Base-by-base conservation (phyloP, 1,284 basidiomycete genomes). In the Tranzscheliella williamsii region DNA sequence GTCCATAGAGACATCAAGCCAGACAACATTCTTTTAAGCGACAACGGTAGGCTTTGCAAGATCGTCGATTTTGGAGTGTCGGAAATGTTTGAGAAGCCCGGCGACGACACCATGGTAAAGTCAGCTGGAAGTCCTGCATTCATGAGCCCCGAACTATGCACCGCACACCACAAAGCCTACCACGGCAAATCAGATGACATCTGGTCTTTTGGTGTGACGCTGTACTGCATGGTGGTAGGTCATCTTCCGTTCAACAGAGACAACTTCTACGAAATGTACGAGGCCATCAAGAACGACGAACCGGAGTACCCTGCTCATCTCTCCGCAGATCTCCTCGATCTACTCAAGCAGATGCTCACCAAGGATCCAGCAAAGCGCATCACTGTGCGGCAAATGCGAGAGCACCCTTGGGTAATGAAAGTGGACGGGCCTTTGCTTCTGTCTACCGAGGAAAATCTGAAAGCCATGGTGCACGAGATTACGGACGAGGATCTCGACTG, bases 61-160 rank as follows among this genome's bases (percentile, higher is more conserved):
- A 78, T 84, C 37, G 83, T 80, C 61, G 82, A 84, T 57, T 84
- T 84, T 70, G 83, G 83, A 23, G 82, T 84, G 0, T 82, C 81
- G 2, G 82, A 84, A 46, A 82, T 84, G 78, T 83, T 83, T 45
- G 60, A 69, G 7, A 74, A 76, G 21, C 67, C 73, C 0, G 79
- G 78, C 12, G 80, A 82, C 44, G 81, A 82, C 63, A 65, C 68
- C 26, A 75, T 81, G 56, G 76, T 76, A 48, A 78, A 80, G 42
- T 76, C 78, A 17, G 80, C 78, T 0, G 83, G 83, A 0, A 81
- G 79, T 67, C 83, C 83, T 0, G 83, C 83, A 0, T 84, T 83
- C 65, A 81, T 84, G 76, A 81, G 81, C 44, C 83, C 83, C 0
- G 83, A 84, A 60, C 57, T 80, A 7, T 73, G 76, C 24, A 65